Evolutionary conservation across 352 stramenopile species (phyloP), one percentile per base, ranked within the genome.

Genomic region (Pelagophyceae sp.): DNA sequence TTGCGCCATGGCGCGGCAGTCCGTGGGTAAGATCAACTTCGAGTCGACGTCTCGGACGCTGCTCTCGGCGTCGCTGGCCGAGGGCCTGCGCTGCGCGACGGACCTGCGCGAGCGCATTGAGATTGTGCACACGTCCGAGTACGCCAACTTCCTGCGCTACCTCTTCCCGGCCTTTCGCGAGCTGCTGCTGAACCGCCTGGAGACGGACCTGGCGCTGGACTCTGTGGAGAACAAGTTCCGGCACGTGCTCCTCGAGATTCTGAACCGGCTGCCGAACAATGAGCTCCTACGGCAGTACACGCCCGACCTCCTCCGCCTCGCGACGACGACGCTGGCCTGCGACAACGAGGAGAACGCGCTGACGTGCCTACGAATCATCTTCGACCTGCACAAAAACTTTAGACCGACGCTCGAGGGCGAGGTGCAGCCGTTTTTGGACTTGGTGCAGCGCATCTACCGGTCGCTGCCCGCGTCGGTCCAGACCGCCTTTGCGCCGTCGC

Each of bases 291-390:
- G 93, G n/a, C 92, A 93, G 58, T 97, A 98, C 84, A 92, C 96
- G 50, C 81, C 88, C 54, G 86, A 94, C 79, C 85, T 98, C 70
- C 84, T 98, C 61, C 89, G 91, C 35, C 78, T 98, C 71, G 87
- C 94, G 31, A 95, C 98, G 81, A 88, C 95, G 75, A 92, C 98
- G 45, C 82, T 99, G 64, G 88, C 91, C 58, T 85, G 90, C 45
- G 96, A 99, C 82, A 98, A 97, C 81, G 95, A 99, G 83, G 94
- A 98, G 58, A 98, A 98, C 85, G 92, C 92, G 33, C 85, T 98
- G 27, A 85, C 98, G 74, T 92, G 91, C 75, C 84, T 98, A 61
- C 90, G 94, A 77, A 97, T 96, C 77, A 91, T 99, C 40, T 98
- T 98, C 81, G 93, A 98, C 76, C 82, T 99, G 76, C 94, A 98